Evolutionary conservation across 805 yeast genomes (phyloP).

Genomic region (Saccharomycopsis babjevae): DNA sequence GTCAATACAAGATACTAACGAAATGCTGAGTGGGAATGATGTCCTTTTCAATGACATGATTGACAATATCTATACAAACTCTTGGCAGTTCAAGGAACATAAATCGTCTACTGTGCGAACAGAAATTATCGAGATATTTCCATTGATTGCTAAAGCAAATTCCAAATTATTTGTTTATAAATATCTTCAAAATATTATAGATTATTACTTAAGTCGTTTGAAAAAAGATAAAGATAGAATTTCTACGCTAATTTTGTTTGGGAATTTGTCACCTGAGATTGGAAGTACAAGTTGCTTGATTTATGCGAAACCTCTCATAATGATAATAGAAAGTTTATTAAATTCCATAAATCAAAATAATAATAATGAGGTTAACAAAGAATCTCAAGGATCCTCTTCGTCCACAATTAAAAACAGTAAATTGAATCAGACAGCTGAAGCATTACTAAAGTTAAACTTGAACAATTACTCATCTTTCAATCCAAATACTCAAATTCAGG

Average conservation of each 20-base stretch:
- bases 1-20: background rate
- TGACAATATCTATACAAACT: conserved; percentile 10
- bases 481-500: conserved; percentile 6
- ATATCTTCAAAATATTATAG: conserved; percentile 70
- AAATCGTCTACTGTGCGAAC: conserved; percentile 65
- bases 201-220: conserved; percentile 67
- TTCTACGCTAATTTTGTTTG: conserved; percentile 69
- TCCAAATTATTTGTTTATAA: conserved; percentile 65
- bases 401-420: background rate
- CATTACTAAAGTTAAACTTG: conserved; percentile 1
- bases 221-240: conserved; percentile 69
- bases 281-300: conserved; percentile 12
- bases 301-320: conserved; percentile 11
- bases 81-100: conserved; percentile 56
- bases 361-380: background rate
- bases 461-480: conserved; percentile 13
- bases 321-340: conserved; percentile 12
- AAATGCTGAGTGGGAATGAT: background rate
- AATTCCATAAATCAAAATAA: conserved; percentile 1
- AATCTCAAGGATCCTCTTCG: background rate
- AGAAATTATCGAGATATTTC: conserved; percentile 77
- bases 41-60: conserved; percentile 7
- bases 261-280: conserved; percentile 35
- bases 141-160: conserved; percentile 71
- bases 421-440: conserved; percentile 3